A percentile compares a stretch with the other conserved stretches of the same genome.
These are phyloP conservation scores for Melanopsichium pennsylvanicum DNA, from an alignment of 1,284 basidiomycete species.

Conservation along the genomic window DNA sequence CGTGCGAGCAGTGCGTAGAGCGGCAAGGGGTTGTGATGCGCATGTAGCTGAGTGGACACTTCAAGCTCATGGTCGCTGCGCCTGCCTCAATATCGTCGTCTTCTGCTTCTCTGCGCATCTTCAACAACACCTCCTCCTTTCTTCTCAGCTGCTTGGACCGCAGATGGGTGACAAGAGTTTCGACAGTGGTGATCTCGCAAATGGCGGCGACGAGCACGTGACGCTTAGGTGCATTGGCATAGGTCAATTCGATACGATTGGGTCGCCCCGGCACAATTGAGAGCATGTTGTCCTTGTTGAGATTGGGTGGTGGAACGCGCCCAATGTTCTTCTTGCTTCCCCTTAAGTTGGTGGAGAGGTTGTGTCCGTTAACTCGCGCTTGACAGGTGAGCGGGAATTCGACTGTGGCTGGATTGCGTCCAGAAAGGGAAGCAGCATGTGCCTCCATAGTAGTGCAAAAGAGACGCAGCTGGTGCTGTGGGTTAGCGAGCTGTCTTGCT, in stretches of 20 bases:
- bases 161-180: slow-evolving; percentile 48
- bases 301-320: slow-evolving; percentile 58
- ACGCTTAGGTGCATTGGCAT: slow-evolving; percentile 48
- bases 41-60: slow-evolving; percentile 78
- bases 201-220: slow-evolving; percentile 51
- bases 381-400: slow-evolving; percentile 62
- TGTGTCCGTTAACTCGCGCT: slow-evolving; percentile 49
- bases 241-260: slow-evolving; percentile 57
- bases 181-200: slow-evolving; percentile 45
- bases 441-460: slow-evolving; percentile 56
- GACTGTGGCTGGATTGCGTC: slow-evolving; percentile 38
- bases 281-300: slow-evolving; percentile 56
- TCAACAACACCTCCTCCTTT: slow-evolving; percentile 52
- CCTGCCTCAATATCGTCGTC: slow-evolving; percentile 63
- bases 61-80: slow-evolving; percentile 57
- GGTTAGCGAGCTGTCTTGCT: slow-evolving; percentile 26
- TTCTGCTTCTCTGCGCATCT: slow-evolving; percentile 51
- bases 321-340: slow-evolving; percentile 60
- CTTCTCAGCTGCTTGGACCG: slow-evolving; percentile 40
- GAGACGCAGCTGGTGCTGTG: slow-evolving; percentile 44
- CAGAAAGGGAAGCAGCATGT: slow-evolving; percentile 45
- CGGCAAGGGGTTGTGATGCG: slow-evolving; percentile 86
- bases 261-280: slow-evolving; percentile 17
- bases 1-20: slow-evolving; percentile 83
- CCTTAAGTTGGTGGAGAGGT: slow-evolving; percentile 49